A percentile compares a stretch with the other conserved stretches of the same genome.
Evolutionary conservation across 805 yeast species (phyloP).

Genomic region (Phaffomyces opuntiae): DNA sequence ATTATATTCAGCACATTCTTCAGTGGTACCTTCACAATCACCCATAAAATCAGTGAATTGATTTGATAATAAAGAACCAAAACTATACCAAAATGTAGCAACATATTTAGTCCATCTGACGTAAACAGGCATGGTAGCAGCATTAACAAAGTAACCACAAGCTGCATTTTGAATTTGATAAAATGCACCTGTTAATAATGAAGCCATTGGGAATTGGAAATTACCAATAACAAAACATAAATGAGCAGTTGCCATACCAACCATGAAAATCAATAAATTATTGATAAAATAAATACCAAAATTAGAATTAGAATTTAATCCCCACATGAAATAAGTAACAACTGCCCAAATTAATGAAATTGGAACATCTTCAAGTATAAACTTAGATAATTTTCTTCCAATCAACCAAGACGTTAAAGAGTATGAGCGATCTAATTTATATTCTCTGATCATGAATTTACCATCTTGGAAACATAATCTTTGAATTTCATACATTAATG

Average conservation of each 20-base stretch:
- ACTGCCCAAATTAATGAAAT: slow-evolving; percentile 51
- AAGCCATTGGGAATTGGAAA: slow-evolving; percentile 15
- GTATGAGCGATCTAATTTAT: slow-evolving; percentile 17
- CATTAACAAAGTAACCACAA: slow-evolving; percentile 74
- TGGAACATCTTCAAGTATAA: slow-evolving; percentile 62
- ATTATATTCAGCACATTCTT: slow-evolving; percentile 40
- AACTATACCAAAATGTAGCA: slow-evolving; percentile 68
- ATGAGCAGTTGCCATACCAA: slow-evolving; percentile 50
- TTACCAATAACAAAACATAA: slow-evolving; percentile 18
- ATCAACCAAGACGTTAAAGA: slow-evolving; percentile 18
- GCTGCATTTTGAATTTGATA: slow-evolving; percentile 58
- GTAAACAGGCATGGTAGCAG: slow-evolving; percentile 68
- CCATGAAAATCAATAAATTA: slow-evolving; percentile 47
- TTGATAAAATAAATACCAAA: slow-evolving; percentile 62
- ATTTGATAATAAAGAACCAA: slow-evolving; percentile 57
- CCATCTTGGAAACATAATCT: slow-evolving; percentile 50
- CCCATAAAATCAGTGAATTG: slow-evolving; percentile 57
- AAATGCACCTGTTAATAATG: slow-evolving; percentile 14
- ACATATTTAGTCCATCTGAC: slow-evolving; percentile 76
- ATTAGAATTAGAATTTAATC: slow-evolving; percentile 42
- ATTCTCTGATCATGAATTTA: slow-evolving; percentile 42
- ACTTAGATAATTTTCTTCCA: slow-evolving; percentile 51
- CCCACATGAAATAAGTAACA: slow-evolving; percentile 73
- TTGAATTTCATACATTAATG: slow-evolving; percentile 51
- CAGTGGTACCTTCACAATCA: slow-evolving; percentile 45